phyloP scores from a whole-genome alignment of 2,329 filamentous ascomycete species.

The Aspergillus ochraceoroseus region DNA sequence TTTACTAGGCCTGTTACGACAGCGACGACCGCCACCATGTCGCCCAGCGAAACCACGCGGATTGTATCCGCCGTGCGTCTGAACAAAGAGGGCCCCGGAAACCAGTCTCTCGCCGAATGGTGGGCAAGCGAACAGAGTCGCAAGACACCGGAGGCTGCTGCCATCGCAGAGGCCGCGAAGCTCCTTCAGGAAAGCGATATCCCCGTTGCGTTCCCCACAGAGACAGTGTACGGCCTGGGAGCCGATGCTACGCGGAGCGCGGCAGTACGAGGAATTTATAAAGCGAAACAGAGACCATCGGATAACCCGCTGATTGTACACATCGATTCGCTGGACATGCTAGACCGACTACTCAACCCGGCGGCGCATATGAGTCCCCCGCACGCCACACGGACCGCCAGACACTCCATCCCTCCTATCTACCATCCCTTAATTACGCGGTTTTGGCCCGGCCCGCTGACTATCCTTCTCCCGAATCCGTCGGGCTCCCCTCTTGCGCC shows the following conservation, averaged over 20 bases:
- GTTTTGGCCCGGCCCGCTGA: constrained; percentile 95
- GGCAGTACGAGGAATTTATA: constrained; percentile 87
- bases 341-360: constrained; percentile 57
- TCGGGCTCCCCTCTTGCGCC: constrained; percentile 66
- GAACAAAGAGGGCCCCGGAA: constrained; percentile 32
- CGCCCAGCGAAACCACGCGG: constrained; percentile 27
- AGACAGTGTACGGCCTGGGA: constrained; percentile 96
- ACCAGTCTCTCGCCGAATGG: constrained; percentile 36
- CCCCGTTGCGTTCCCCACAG: constrained; percentile 92
- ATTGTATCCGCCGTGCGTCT: constrained; percentile 39
- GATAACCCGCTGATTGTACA: constrained; percentile 97
- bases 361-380: constrained; percentile 22
- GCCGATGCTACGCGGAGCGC: constrained; percentile 83
- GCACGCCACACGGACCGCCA: constrained; percentile 29
- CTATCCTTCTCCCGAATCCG: constrained; percentile 78
- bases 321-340: constrained; percentile 72
- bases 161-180: constrained; percentile 61
- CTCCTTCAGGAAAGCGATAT: constrained; percentile 61
- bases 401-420: constrained; percentile 58
- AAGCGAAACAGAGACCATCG: constrained; percentile 80
- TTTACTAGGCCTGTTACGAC: constrained; percentile 23
- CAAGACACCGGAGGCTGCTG: constrained; percentile 45
- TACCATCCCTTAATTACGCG: constrained; percentile 71
- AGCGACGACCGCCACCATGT: constrained; percentile 23
- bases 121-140: constrained; percentile 37